phyloP scores from a whole-genome alignment of 768 basidiomycete species.

The Termitomyces titanicus region DNA sequence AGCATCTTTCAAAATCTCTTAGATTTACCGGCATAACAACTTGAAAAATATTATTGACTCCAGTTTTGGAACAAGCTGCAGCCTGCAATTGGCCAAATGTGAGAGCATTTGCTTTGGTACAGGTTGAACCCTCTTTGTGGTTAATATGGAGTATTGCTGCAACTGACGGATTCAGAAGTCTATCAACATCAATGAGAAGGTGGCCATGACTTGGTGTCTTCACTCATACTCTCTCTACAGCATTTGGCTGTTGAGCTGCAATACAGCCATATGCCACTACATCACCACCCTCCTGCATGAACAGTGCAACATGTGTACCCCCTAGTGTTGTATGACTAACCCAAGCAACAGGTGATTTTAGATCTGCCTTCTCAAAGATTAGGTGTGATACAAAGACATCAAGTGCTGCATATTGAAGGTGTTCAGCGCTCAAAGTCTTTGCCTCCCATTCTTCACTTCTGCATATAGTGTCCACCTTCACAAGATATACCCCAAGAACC shows the following conservation, averaged over 20 bases:
- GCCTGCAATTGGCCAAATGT: not conserved
- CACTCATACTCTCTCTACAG: not conserved
- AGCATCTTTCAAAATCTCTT: not conserved
- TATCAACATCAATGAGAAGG: not conserved
- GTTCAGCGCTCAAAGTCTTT: not conserved
- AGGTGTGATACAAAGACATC: slow-evolving; percentile 1
- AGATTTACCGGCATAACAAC: not conserved
- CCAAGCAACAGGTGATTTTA: not conserved
- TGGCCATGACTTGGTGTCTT: not conserved
- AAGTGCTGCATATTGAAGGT: not conserved
- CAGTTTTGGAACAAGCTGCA: not conserved
- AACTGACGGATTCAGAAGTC: not conserved
- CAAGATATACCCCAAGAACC: not conserved
- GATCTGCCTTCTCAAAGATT: not conserved
- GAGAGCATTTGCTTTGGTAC: not conserved
- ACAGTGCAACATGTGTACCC: slow-evolving; percentile 16
- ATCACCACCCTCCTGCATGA: slow-evolving; percentile 14
- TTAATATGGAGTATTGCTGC: not conserved
- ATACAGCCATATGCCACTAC: slow-evolving; percentile 9
- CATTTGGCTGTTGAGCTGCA: not conserved
- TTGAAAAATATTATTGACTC: not conserved
- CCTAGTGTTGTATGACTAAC: not conserved
- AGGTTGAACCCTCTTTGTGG: not conserved
- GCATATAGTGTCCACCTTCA: not conserved
- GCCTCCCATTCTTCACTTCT: slow-evolving; percentile 14